These are phyloP conservation scores for Malassezia globosa DNA, from an alignment of 1,284 basidiomycete species.

Conservation along the genomic window DNA sequence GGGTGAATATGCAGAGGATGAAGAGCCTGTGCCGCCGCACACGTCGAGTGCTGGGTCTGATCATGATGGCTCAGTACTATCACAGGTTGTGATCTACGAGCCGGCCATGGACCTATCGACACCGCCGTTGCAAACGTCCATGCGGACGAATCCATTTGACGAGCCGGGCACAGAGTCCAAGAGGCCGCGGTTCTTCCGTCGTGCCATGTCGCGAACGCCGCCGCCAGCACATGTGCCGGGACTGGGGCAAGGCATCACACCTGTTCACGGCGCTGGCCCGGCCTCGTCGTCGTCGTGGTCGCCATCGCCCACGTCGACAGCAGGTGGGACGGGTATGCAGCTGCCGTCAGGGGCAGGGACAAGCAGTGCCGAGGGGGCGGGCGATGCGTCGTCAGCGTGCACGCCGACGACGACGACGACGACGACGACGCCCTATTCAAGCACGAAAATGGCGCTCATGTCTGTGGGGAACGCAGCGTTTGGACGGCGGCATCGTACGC, in stretches of 20 bases:
- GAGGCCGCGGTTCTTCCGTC: slow-evolving; percentile 4
- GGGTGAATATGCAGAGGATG: slow-evolving; percentile 29
- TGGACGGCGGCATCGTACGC: neutral
- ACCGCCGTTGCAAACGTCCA: neutral
- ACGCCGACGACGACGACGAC: neutral
- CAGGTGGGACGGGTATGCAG: no score
- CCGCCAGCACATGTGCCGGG: no score
- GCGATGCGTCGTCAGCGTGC: no score
- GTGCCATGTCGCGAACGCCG: neutral
- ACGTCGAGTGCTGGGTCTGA: neutral
- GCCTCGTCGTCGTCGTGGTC: no score
- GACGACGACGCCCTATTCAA: neutral
- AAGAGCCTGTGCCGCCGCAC: slow-evolving; percentile 3
- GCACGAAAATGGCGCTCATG: neutral
- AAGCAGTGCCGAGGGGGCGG: no score
- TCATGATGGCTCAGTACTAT: neutral
- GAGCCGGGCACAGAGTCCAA: neutral
- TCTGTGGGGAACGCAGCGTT: neutral
- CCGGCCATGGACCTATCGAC: neutral
- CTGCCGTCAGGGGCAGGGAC: no score
- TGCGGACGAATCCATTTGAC: neutral
- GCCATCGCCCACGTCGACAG: no score
- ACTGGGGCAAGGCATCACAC: no score
- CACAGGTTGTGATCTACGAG: slow-evolving; percentile 6
- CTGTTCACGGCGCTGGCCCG: no score